Conservation (phyloP, 139 green algal species). For the Zygnema circumcarinatum region DNA sequence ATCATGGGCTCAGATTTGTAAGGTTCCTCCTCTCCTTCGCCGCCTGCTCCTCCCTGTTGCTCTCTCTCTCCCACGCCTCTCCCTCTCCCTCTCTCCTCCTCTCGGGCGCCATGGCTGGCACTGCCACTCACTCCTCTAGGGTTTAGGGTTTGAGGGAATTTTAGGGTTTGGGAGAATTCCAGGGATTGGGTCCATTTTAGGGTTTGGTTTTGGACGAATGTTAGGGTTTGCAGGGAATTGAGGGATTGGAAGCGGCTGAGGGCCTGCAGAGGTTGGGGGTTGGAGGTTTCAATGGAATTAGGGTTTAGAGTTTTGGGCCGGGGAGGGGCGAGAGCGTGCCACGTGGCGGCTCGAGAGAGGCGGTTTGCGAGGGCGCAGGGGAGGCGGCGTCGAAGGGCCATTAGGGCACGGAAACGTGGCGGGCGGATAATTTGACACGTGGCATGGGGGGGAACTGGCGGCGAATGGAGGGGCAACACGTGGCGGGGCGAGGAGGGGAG, state of each 20-base stretch:
- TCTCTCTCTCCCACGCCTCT: no score
- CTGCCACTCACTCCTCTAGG: neutral
- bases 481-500: neutral
- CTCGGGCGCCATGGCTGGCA: neutral
- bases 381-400: neutral
- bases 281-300: neutral
- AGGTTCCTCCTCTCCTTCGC: neutral
- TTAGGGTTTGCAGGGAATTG: no score
- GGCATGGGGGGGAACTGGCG: neutral
- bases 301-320: neutral
- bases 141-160: no score
- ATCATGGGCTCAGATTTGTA: slow-evolving; percentile 12
- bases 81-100: neutral
- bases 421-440: neutral
- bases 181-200: no score
- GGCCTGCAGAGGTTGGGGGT: no score
- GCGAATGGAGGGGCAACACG: neutral
- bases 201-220: no score
- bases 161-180: no score
- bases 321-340: neutral
- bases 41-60: neutral
- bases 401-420: neutral
- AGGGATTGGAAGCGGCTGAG: no score
- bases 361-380: neutral
- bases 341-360: neutral